These are phyloP conservation scores for Backusella westeae DNA, from an alignment of 192 early-diverging fungal species.

Conservation along the genomic window DNA sequence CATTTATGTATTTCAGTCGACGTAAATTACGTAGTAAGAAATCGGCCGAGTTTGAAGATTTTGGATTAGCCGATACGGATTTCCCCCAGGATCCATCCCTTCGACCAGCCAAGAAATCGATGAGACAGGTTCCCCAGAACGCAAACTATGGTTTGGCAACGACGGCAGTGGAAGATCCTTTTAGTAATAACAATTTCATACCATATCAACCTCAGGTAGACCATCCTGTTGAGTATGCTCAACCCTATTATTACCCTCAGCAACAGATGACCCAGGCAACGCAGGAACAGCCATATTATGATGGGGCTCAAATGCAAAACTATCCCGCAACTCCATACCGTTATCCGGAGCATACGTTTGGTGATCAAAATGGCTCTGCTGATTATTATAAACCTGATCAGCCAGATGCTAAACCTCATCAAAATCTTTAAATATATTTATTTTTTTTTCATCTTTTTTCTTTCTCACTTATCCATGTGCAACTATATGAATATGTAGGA, in stretches of 20 bases:
- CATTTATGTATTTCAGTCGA: conserved; percentile 27
- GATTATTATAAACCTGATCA: conserved; percentile 21
- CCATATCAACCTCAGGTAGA: conserved; percentile 19
- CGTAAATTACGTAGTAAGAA: conserved; percentile 18
- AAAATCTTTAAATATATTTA: not conserved
- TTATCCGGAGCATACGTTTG: not conserved
- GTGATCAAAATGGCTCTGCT: not conserved
- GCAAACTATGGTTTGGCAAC: too few species aligned
- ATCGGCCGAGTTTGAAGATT: conserved; percentile 32
- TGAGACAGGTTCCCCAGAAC: too few species aligned
- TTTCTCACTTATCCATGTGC: not conserved
- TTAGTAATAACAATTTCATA: not conserved
- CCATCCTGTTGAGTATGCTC: not conserved
- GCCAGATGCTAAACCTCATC: conserved; percentile 17
- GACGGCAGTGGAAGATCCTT: not conserved
- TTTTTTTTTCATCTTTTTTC: not conserved
- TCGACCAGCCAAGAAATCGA: not conserved
- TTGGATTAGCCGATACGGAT: conserved; percentile 33
- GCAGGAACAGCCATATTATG: conserved; percentile 22
- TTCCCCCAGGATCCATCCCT: conserved; percentile 23
- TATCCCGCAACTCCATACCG: not conserved
- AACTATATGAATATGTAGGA: not conserved
- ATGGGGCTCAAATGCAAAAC: not conserved
- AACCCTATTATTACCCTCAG: conserved; percentile 9
- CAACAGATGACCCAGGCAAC: not conserved